A percentile compares a stretch with the other conserved stretches of the same genome.
phyloP scores from a whole-genome alignment of 768 basidiomycete genomes.

The Tricholoma furcatifolium region DNA sequence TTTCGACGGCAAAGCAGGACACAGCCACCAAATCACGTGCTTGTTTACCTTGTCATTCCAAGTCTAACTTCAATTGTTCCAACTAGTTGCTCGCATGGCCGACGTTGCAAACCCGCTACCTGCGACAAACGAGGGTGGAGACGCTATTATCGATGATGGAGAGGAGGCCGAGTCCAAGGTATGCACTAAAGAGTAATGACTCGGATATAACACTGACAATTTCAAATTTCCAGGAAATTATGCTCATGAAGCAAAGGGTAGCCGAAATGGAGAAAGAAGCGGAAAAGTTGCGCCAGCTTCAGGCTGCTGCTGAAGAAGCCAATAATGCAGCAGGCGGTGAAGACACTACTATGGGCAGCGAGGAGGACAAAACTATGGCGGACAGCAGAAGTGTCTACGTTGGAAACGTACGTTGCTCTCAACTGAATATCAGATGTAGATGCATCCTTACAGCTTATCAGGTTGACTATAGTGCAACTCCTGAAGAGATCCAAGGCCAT shows the following conservation, averaged over 20 bases:
- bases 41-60: conserved; percentile 17
- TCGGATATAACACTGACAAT: conserved; percentile 12
- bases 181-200: conserved; percentile 4
- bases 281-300: conserved; percentile 81
- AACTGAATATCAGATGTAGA: conserved; percentile 9
- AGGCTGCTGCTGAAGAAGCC: conserved; percentile 71
- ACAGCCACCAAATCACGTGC: conserved; percentile 12
- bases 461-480: conserved; percentile 98
- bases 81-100: conserved; percentile 37
- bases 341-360: conserved; percentile 63
- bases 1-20: background rate
- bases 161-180: conserved; percentile 69
- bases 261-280: conserved; percentile 94
- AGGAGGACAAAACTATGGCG: conserved; percentile 80
- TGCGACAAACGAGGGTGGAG: conserved; percentile 30
- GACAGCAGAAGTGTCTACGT: conserved; percentile 91
- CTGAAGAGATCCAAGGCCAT: conserved; percentile 96
- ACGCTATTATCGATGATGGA: conserved; percentile 50
- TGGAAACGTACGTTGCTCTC: conserved; percentile 77
- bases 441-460: conserved; percentile 27
- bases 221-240: conserved; percentile 64
- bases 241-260: conserved; percentile 88
- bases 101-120: conserved; percentile 49
- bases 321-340: conserved; percentile 45
- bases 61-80: conserved; percentile 13